Evolutionary conservation across 345 rosid species (phyloP).

Genomic region (Kandelia obovata): DNA sequence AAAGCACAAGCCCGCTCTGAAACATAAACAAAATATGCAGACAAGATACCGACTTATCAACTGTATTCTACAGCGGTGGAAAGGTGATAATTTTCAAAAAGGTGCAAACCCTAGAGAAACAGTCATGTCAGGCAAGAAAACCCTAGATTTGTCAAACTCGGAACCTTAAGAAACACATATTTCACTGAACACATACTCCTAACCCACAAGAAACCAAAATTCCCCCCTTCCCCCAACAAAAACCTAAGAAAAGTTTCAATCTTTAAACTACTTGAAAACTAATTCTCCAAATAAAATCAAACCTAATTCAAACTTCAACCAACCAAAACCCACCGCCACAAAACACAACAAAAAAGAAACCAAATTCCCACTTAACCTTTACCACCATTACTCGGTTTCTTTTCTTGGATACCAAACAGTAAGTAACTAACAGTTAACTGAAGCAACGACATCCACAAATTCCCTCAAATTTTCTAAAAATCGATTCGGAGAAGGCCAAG

Average conservation of each 20-base stretch:
- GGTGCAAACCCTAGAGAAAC: neutral
- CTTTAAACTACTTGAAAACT: neutral
- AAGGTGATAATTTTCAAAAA: neutral
- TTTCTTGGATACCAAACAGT: constrained; percentile 11
- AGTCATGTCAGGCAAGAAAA: neutral
- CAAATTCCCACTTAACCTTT: neutral
- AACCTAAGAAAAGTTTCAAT: neutral
- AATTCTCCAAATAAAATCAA: neutral
- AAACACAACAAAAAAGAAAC: neutral
- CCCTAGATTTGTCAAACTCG: constrained; percentile 25
- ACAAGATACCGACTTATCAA: too few species aligned
- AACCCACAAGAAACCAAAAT: constrained; percentile 1
- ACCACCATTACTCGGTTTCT: neutral
- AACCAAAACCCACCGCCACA: constrained; percentile 16
- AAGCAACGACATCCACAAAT: constrained; percentile 17
- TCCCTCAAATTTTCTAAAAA: neutral
- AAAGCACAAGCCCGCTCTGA: neutral
- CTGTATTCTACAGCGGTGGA: too few species aligned
- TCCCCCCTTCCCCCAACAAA: neutral
- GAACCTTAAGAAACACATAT: neutral
- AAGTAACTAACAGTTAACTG: neutral
- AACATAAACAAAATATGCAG: neutral
- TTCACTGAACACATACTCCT: neutral
- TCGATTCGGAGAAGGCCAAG: neutral
- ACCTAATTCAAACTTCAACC: neutral